A percentile compares a stretch with the other conserved stretches of the same genome.
Conservation (phyloP, 495 filamentous ascomycete species). For the Thermothielavioides terrestris region DNA sequence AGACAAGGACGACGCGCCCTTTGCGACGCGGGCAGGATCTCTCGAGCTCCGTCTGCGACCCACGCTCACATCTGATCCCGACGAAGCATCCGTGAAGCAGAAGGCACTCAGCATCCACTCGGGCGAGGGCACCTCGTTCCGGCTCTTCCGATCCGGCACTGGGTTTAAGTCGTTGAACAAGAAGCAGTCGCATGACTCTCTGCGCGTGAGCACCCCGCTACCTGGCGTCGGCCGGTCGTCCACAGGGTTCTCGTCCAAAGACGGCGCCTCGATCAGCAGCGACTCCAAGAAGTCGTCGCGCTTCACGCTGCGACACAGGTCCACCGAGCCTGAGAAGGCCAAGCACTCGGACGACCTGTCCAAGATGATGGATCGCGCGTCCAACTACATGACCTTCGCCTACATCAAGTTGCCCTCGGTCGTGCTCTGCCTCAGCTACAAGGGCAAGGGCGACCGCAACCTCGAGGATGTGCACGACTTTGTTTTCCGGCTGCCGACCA, state of each 20-base stretch:
- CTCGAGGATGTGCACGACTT: slow-evolving; percentile 94
- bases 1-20: slow-evolving; percentile 29
- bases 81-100: slow-evolving; percentile 32
- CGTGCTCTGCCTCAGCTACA: slow-evolving; percentile 92
- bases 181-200: slow-evolving; percentile 60
- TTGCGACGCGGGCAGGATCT: slow-evolving; percentile 52
- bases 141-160: slow-evolving; percentile 41
- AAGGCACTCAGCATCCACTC: slow-evolving; percentile 44
- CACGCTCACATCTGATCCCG: slow-evolving; percentile 58
- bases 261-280: slow-evolving; percentile 32
- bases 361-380: slow-evolving; percentile 93
- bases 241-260: slow-evolving; percentile 38
- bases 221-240: slow-evolving; percentile 45
- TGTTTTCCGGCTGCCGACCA: slow-evolving; percentile 86
- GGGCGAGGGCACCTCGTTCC: slow-evolving; percentile 43
- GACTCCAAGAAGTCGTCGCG: slow-evolving; percentile 44
- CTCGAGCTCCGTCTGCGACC: slow-evolving; percentile 72
- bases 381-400: slow-evolving; percentile 93
- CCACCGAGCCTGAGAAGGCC: slow-evolving; percentile 34
- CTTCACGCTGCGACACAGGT: slow-evolving; percentile 34
- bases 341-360: slow-evolving; percentile 80
- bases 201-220: slow-evolving; percentile 41
- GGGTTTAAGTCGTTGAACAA: slow-evolving; percentile 40
- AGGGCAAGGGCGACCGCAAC: slow-evolving; percentile 90
- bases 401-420: slow-evolving; percentile 93